phyloP scores from a whole-genome alignment of 2,329 filamentous ascomycete species.

The Ceratocystis huliohia region DNA sequence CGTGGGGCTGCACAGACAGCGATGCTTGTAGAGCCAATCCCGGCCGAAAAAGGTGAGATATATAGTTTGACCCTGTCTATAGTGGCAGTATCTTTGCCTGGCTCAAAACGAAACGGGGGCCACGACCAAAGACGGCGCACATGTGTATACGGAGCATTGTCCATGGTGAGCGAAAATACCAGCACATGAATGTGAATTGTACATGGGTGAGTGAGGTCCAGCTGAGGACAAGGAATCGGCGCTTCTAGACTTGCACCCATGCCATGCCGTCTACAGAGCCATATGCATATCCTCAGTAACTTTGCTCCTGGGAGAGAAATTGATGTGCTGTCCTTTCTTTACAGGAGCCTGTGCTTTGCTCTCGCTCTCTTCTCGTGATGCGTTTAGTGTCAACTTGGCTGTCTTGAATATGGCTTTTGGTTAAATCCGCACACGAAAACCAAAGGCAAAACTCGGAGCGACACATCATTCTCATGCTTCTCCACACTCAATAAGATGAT shows the following conservation, averaged over 20 bases:
- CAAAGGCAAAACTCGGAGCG: neutral
- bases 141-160: slow-evolving; percentile 7
- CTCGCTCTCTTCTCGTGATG: too few relatives aligned
- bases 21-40: slow-evolving; percentile 5
- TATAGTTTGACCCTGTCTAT: neutral
- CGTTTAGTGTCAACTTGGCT: neutral
- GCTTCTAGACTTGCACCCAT: neutral
- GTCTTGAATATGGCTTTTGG: neutral
- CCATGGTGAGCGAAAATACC: slow-evolving; percentile 7
- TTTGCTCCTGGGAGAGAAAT: neutral
- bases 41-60: slow-evolving; percentile 7
- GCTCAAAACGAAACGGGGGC: neutral
- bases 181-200: neutral
- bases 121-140: neutral
- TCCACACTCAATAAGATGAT: slow-evolving; percentile 7
- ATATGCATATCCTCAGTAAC: neutral
- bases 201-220: neutral
- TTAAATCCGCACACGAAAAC: neutral
- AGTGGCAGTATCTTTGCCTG: neutral
- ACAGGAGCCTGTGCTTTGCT: neutral
- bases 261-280: too few relatives aligned
- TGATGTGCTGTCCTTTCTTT: slow-evolving; percentile 1
- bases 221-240: neutral
- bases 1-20: slow-evolving; percentile 7
- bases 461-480: neutral